A percentile compares a stretch with the other conserved stretches of the same genome.
phyloP scores from a whole-genome alignment of 2,329 filamentous ascomycete genomes.

The Calonectria honghensis region DNA sequence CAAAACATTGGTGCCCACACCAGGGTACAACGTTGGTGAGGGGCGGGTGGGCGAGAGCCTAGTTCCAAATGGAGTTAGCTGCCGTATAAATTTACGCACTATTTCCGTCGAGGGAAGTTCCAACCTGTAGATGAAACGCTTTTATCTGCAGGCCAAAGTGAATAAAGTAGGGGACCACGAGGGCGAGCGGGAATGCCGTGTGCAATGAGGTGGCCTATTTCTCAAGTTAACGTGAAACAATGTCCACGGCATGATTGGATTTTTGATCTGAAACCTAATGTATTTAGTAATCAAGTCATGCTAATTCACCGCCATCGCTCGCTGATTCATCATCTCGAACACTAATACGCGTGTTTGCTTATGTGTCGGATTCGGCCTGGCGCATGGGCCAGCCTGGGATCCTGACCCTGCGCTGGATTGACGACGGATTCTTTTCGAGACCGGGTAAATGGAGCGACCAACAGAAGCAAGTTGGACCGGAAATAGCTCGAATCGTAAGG shows the following conservation, averaged over 20 bases:
- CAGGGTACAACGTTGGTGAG: background rate
- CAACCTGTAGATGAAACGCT: background rate
- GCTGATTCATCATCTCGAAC: background rate
- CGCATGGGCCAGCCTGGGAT: background rate
- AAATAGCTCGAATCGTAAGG: conserved; percentile 8
- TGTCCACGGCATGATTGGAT: background rate
- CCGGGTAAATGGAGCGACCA: background rate
- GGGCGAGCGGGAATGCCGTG: background rate
- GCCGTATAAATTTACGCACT: background rate
- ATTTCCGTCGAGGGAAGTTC: background rate
- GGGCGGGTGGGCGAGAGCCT: background rate
- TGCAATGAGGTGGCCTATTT: background rate
- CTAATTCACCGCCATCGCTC: background rate
- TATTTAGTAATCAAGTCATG: background rate
- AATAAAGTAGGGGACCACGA: background rate
- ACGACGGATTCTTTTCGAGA: background rate
- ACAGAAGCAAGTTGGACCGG: background rate
- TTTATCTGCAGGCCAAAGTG: background rate
- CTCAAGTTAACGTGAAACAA: background rate
- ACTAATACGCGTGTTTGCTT: background rate
- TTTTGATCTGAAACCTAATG: background rate
- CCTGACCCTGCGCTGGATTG: too few species aligned
- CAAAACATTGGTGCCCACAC: background rate
- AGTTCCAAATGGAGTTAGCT: background rate
- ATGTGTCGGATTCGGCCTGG: background rate